Conservation (phyloP, 768 basidiomycete species). For the Fistulinella prunicolor region DNA sequence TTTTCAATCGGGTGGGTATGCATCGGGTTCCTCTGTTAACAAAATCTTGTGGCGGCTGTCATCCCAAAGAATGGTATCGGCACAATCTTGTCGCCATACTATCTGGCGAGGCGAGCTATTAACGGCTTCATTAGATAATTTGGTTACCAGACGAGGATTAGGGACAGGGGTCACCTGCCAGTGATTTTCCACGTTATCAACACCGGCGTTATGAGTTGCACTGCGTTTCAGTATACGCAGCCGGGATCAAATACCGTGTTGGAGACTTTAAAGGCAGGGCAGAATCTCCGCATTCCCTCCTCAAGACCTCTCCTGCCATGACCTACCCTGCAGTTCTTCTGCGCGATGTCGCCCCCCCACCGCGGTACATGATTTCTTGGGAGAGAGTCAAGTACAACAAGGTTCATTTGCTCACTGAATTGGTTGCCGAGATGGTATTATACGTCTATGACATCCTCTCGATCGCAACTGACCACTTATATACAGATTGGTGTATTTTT, state of each 20-base stretch:
- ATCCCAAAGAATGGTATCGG: background rate
- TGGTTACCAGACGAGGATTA: background rate
- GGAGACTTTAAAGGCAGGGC: slow-evolving; percentile 8
- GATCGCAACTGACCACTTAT: slow-evolving; percentile 4
- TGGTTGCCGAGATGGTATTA: slow-evolving; percentile 58
- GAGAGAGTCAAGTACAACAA: slow-evolving; percentile 46
- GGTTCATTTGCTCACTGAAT: slow-evolving; percentile 54
- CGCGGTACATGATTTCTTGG: slow-evolving; percentile 44
- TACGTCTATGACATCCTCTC: background rate
- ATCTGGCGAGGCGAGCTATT: background rate
- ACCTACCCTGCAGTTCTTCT: slow-evolving; percentile 34
- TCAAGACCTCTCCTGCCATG: slow-evolving; percentile 14
- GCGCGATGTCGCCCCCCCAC: slow-evolving; percentile 41
- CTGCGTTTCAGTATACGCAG: background rate
- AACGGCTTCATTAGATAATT: background rate
- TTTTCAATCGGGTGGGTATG: background rate
- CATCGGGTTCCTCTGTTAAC: background rate
- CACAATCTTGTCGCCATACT: background rate
- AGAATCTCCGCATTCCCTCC: background rate
- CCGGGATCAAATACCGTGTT: background rate
- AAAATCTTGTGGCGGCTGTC: background rate
- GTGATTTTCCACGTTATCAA: background rate
- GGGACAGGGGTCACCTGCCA: background rate
- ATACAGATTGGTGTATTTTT: slow-evolving; percentile 58
- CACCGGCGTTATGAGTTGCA: slow-evolving; percentile 1